Evolutionary conservation across 2,329 filamentous ascomycete genomes (phyloP).

Genomic region (Phyllosticta citriasiana): DNA sequence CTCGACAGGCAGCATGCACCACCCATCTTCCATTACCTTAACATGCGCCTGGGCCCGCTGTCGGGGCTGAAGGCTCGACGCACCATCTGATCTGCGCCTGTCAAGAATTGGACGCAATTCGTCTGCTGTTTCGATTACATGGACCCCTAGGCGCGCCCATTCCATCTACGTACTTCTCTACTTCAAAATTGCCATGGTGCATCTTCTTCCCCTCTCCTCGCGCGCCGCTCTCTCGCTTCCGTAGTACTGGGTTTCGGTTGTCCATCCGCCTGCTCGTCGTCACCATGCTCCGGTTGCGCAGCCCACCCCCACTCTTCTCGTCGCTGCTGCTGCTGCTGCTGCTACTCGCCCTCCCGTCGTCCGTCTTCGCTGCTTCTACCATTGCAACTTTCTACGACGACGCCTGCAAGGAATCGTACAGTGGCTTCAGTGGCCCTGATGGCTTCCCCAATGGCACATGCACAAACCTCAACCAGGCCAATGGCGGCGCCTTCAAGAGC

Average conservation of each 20-base stretch:
- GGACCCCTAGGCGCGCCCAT: background rate
- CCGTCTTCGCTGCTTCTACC: background rate
- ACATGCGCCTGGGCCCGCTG: background rate
- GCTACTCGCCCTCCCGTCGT: background rate
- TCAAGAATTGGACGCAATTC: background rate
- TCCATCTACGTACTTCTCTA: background rate
- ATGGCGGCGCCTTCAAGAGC: background rate
- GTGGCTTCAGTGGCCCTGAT: background rate
- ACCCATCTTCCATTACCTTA: too few relatives aligned
- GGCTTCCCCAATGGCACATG: conserved; percentile 4
- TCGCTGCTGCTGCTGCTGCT: background rate
- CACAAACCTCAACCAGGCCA: background rate
- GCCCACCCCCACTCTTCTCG: background rate
- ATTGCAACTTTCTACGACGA: conserved; percentile 1
- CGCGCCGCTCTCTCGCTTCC: background rate
- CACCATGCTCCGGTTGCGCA: background rate
- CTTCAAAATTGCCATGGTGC: background rate
- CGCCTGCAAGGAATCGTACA: conserved; percentile 2
- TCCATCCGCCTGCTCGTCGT: background rate
- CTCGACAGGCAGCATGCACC: background rate
- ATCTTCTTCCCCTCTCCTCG: background rate
- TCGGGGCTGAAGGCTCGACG: background rate
- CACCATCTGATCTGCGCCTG: background rate
- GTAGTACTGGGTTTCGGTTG: background rate
- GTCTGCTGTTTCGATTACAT: background rate